These are phyloP conservation scores for Populus nigra DNA, from an alignment of 345 rosid genomes.

Conservation along the genomic window DNA sequence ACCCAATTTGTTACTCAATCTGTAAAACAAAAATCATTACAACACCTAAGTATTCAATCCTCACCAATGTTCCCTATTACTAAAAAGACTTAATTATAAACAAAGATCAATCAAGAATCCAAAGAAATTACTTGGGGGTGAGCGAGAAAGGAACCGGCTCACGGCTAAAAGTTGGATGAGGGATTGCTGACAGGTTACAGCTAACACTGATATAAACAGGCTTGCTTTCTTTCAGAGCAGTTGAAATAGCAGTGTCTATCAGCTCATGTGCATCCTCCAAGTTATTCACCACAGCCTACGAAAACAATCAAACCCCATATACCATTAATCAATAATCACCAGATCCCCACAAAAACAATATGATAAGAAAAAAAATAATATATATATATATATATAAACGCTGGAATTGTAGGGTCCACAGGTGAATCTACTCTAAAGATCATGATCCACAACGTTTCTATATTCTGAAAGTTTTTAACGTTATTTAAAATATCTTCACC, in stretches of 20 bases:
- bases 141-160: slow-evolving; percentile 67
- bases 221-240: slow-evolving; percentile 76
- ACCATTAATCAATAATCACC: not conserved
- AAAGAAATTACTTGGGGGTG: slow-evolving; percentile 44
- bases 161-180: slow-evolving; percentile 67
- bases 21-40: slow-evolving; percentile 9
- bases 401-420: no score
- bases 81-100: not conserved
- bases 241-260: slow-evolving; percentile 73
- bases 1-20: slow-evolving; percentile 59
- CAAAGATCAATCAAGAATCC: not conserved
- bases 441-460: no score
- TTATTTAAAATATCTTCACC: slow-evolving; percentile 24
- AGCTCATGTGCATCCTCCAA: slow-evolving; percentile 75
- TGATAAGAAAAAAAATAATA: not conserved
- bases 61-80: not conserved
- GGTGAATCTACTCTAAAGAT: no score
- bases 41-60: not conserved
- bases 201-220: slow-evolving; percentile 74
- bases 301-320: not conserved
- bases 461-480: no score
- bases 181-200: slow-evolving; percentile 65
- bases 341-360: not conserved
- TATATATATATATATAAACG: not conserved
- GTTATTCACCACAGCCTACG: slow-evolving; percentile 70